These are phyloP conservation scores for Trichosporon sp. DNA, from an alignment of 1,284 basidiomycete species.

Conservation along the genomic window DNA sequence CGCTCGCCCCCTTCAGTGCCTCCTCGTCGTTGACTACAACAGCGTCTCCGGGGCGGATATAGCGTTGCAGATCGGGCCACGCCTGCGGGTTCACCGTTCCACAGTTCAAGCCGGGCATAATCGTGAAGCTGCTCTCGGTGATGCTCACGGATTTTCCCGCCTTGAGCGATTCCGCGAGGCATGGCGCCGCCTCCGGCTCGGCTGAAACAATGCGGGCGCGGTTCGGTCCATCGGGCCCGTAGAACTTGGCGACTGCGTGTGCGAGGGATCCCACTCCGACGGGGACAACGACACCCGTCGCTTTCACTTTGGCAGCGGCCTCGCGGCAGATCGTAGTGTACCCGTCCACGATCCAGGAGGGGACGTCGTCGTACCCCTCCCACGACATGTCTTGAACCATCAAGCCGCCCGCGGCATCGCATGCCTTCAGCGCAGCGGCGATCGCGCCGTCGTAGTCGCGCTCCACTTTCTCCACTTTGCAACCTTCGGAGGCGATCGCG, in stretches of 20 bases:
- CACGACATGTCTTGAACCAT: constrained; percentile 32
- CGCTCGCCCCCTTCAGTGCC: constrained; percentile 4
- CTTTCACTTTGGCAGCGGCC: constrained; percentile 9
- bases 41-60: constrained; percentile 26
- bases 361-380: constrained; percentile 27
- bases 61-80: constrained; percentile 26
- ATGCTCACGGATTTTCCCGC: constrained; percentile 1
- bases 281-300: constrained; percentile 29
- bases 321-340: constrained; percentile 31
- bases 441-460: constrained; percentile 31
- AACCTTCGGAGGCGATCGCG: constrained; percentile 29
- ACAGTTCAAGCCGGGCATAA: constrained; percentile 33
- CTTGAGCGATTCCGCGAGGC: constrained; percentile 24
- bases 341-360: constrained; percentile 24
- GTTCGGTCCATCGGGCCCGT: background rate
- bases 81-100: constrained; percentile 26
- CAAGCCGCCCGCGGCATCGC: constrained; percentile 21
- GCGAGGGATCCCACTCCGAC: constrained; percentile 33
- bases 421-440: background rate
- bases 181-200: constrained; percentile 31
- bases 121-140: constrained; percentile 21
- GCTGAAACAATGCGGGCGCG: constrained; percentile 27
- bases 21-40: constrained; percentile 28
- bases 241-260: constrained; percentile 28
- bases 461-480: constrained; percentile 21